phyloP scores from a whole-genome alignment of 495 filamentous ascomycete genomes.

The Aspergillus coremiiformis region DNA sequence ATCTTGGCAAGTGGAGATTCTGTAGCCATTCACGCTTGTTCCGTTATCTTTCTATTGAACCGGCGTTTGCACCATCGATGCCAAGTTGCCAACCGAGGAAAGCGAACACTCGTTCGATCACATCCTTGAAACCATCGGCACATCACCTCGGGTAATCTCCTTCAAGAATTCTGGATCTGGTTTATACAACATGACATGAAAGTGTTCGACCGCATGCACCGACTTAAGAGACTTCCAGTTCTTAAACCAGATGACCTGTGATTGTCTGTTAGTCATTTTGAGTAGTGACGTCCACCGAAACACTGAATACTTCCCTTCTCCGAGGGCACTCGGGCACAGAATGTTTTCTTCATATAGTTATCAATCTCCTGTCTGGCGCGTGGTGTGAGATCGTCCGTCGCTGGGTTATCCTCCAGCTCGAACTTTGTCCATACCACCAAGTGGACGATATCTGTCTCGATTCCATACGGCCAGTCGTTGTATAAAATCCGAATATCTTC shows the following conservation, averaged over 20 bases:
- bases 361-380: slow-evolving; percentile 57
- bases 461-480: slow-evolving; percentile 90
- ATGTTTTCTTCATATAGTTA: slow-evolving; percentile 56
- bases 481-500: slow-evolving; percentile 68
- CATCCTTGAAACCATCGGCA: slow-evolving; percentile 44
- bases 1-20: background rate
- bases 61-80: too few relatives aligned
- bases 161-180: slow-evolving; percentile 61
- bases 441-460: slow-evolving; percentile 69
- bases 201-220: slow-evolving; percentile 84
- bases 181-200: slow-evolving; percentile 82
- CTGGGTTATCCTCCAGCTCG: slow-evolving; percentile 56
- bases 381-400: slow-evolving; percentile 58
- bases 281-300: too few relatives aligned
- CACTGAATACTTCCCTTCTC: slow-evolving; percentile 30
- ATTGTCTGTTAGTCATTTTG: background rate
- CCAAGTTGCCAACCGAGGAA: background rate
- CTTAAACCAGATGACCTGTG: slow-evolving; percentile 78
- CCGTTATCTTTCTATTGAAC: too few relatives aligned
- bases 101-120: slow-evolving; percentile 3
- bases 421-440: slow-evolving; percentile 92
- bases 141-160: slow-evolving; percentile 67
- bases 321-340: slow-evolving; percentile 42
- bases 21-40: background rate
- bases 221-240: slow-evolving; percentile 80